Evolutionary conservation across 805 yeast genomes (phyloP), one percentile per base, ranked within the genome.

Genomic region (Ogataea methylovora): DNA sequence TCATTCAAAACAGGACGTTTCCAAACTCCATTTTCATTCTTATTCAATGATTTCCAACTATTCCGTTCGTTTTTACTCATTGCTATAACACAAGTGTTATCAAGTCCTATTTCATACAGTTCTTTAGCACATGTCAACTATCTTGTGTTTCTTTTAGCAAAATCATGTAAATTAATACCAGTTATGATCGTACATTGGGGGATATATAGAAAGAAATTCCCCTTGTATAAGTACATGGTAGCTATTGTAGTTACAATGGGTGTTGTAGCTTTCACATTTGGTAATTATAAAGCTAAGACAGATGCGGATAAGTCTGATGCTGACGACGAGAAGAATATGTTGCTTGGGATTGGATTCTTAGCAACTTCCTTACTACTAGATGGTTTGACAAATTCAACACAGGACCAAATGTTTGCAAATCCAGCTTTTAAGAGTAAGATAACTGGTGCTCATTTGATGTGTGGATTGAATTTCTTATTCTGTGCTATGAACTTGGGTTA

Each of bases 331-430:
- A 50, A 64, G 0, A 30, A 30, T 17, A 4, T 24, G 4, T 14
- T 56, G 0, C 49, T 73, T 16, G 98, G 98, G 0, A 59, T 85
- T 43, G 45, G 56, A 0, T 71, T 80, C 37, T 63, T 90, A 25
- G 43, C 62, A 0, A 55, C 61, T 1, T 83, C 92, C 26, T 69
- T 92, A 56, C 56, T 90, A 14, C 63, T 92, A 21, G 98, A 90
- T 56, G 98, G 98, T 1, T 62, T 88, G 37, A 88, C 95, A 16
- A 92, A 90, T 60, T 84, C 96, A 3, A 79, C 95, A 0, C 98
- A 90, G 57, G 98, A 90, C 59, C 77, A 80, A 37, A 57, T 92
- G 53, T 81, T 90, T 56, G 71, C 71, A 38, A 46, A 59, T 7
- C 63, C 66, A 34, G 53, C 49, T 20, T 51, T 49, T 34, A 48